phyloP scores from a whole-genome alignment of 2,329 filamentous ascomycete species.

The Monilinia vaccinii-corymbosi region DNA sequence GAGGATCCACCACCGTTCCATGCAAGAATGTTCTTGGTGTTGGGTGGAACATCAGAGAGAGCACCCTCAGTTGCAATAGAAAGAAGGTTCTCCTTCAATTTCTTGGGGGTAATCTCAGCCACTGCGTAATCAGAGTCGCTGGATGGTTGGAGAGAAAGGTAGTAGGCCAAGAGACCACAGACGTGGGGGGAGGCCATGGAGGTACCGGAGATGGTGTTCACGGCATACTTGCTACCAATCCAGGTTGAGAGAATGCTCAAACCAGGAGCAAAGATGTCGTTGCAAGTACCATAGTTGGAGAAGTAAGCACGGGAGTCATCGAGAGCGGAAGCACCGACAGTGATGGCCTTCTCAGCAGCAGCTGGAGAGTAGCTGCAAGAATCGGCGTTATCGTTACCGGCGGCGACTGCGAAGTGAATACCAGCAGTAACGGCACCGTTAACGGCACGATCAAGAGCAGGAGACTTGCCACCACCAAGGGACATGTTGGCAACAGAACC shows the following conservation, averaged over 20 bases:
- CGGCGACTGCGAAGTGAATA: slow-evolving; percentile 95
- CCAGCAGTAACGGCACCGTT: slow-evolving; percentile 88
- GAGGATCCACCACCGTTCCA: slow-evolving; percentile 96
- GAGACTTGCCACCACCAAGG: slow-evolving; percentile 93
- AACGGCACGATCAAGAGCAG: slow-evolving; percentile 81
- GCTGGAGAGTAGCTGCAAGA: slow-evolving; percentile 99
- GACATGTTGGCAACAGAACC: slow-evolving; percentile 99
- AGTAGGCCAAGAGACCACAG: slow-evolving; percentile 92
- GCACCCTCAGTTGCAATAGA: slow-evolving; percentile 69
- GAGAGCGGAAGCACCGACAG: slow-evolving; percentile 89
- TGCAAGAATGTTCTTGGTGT: slow-evolving; percentile 90
- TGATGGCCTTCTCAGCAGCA: slow-evolving; percentile 82
- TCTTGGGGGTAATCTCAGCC: slow-evolving; percentile 79
- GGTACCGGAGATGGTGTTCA: slow-evolving; percentile 98
- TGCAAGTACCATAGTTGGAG: slow-evolving; percentile 99
- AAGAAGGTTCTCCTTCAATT: slow-evolving; percentile 87
- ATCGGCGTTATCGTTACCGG: slow-evolving; percentile 97
- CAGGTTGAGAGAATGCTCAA: slow-evolving; percentile 96
- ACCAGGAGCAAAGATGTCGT: slow-evolving; percentile 96
- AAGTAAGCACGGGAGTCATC: slow-evolving; percentile 97
- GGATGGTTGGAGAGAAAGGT: slow-evolving; percentile 89
- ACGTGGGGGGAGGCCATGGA: slow-evolving; percentile 99
- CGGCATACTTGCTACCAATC: slow-evolving; percentile 91
- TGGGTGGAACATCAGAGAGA: slow-evolving; percentile 71
- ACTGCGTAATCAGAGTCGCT: slow-evolving; percentile 87